phyloP scores from a whole-genome alignment of 225 moss, liverwort and hornwort genomes.

The Pleurozium schreberi region DNA sequence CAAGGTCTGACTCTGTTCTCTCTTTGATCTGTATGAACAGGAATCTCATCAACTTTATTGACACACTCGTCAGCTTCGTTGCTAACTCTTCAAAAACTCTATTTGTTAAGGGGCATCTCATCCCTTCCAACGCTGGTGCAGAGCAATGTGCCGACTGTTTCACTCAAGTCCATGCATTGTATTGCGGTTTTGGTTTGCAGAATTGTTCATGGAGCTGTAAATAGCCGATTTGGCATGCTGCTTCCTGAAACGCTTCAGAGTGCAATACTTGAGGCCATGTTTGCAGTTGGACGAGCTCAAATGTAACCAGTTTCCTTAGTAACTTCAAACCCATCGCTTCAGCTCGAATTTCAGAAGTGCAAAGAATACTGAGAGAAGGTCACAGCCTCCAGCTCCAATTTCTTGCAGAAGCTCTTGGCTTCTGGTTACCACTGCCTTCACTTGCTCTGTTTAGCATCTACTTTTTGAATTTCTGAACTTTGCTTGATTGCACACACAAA shows the following conservation, averaged over 20 bases:
- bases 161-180: neutral
- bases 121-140: neutral
- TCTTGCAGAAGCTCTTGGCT: constrained; percentile 93
- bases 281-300: constrained; percentile 61
- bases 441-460: neutral
- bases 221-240: constrained; percentile 43
- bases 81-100: neutral
- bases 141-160: neutral
- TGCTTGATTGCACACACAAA: neutral
- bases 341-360: constrained; percentile 48
- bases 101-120: neutral
- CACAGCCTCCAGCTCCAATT: constrained; percentile 87
- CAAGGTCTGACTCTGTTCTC: constrained; percentile 40
- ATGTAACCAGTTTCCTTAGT: constrained; percentile 52
- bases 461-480: neutral
- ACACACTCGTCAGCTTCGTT: neutral
- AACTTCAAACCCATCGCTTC: constrained; percentile 53
- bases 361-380: constrained; percentile 62
- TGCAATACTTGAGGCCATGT: constrained; percentile 52
- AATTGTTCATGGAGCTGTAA: constrained; percentile 50
- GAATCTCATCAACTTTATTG: neutral
- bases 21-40: neutral
- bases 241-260: constrained; percentile 55
- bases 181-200: constrained; percentile 20
- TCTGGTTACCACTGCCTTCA: constrained; percentile 31